phyloP scores from a whole-genome alignment of 1,284 basidiomycete genomes.

The Phellinidium pouzarii region DNA sequence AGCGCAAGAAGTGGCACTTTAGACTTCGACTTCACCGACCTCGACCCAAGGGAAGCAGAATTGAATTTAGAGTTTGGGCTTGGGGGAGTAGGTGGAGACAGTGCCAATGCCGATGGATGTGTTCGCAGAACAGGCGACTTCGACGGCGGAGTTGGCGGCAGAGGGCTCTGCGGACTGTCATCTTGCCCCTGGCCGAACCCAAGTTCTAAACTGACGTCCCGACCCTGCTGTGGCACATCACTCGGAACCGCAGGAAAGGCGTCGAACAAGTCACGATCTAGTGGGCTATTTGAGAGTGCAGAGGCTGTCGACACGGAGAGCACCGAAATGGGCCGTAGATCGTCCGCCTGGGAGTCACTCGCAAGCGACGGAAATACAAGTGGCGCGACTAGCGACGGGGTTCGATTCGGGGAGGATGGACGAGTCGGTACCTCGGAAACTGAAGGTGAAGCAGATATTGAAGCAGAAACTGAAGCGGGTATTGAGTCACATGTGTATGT shows the following conservation, averaged over 20 bases:
- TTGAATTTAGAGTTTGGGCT: background rate
- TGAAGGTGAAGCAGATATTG: background rate
- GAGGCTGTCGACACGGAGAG: constrained; percentile 9
- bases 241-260: constrained; percentile 17
- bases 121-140: constrained; percentile 2
- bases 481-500: constrained; percentile 2
- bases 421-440: background rate
- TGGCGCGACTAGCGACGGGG: background rate
- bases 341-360: constrained; percentile 4
- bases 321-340: constrained; percentile 12
- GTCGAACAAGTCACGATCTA: constrained; percentile 15
- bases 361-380: background rate
- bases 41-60: background rate
- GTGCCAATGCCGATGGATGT: background rate
- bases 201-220: background rate
- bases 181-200: background rate
- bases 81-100: background rate
- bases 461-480: background rate
- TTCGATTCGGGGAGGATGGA: background rate
- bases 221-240: background rate
- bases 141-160: constrained; percentile 14
- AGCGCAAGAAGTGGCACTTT: background rate
- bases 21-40: background rate
- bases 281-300: constrained; percentile 9
- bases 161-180: constrained; percentile 4